A percentile compares a stretch with the other conserved stretches of the same genome.
phyloP scores from a whole-genome alignment of 441 rosid species.

The Populus hybrid region DNA sequence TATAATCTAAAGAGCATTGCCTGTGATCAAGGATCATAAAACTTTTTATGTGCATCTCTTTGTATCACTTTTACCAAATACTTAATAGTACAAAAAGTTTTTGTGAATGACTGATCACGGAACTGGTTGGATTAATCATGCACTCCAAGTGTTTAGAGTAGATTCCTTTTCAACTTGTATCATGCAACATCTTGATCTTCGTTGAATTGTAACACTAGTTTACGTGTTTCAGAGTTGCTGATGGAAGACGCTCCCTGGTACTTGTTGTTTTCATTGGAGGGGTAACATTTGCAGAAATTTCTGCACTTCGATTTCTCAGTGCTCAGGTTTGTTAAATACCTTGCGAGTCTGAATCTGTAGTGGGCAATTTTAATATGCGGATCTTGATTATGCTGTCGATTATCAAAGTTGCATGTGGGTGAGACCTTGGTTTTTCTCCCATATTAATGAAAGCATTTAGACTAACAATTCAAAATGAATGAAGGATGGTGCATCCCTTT shows the following conservation, averaged over 20 bases:
- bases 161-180: slow-evolving; percentile 1
- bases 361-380: not conserved
- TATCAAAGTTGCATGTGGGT: not conserved
- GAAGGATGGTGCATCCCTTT: not conserved
- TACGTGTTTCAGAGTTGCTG: slow-evolving; percentile 57
- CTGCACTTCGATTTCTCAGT: slow-evolving; percentile 86
- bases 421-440: not conserved
- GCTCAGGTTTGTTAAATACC: slow-evolving; percentile 58
- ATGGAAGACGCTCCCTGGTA: slow-evolving; percentile 84
- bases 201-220: not conserved
- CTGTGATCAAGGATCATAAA: not conserved
- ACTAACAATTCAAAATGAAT: not conserved
- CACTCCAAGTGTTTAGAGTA: not conserved
- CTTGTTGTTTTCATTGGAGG: slow-evolving; percentile 97
- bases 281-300: slow-evolving; percentile 87
- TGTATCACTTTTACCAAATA: not conserved
- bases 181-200: not conserved
- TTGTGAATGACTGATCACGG: not conserved
- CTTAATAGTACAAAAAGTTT: not conserved
- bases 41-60: not conserved
- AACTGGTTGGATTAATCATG: not conserved
- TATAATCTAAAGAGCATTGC: not conserved
- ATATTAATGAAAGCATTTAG: not conserved
- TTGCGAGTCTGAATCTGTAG: not conserved
- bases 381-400: not conserved